A percentile compares a stretch with the other conserved stretches of the same genome.
These are phyloP conservation scores for Phtheirospermum japonicum DNA, from an alignment of 257 asterid species.

Conservation along the genomic window DNA sequence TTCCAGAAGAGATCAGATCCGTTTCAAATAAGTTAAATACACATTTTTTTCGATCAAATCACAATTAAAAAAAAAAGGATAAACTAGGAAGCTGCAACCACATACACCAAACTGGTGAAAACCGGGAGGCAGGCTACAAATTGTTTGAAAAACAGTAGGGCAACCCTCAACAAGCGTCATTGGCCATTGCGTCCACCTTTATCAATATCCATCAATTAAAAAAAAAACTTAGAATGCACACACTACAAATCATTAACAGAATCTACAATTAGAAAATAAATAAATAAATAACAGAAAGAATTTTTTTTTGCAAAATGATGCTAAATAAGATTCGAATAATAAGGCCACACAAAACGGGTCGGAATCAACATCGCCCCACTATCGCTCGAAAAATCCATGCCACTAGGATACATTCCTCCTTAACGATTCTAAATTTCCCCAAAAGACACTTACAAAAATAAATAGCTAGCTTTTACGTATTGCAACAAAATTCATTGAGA, in stretches of 20 bases:
- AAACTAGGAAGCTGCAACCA: constrained; percentile 17
- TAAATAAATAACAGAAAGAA: constrained; percentile 2
- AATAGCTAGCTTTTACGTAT: constrained; percentile 33
- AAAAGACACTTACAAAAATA: constrained; percentile 15
- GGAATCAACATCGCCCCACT: constrained; percentile 62
- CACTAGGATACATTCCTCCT: constrained; percentile 35
- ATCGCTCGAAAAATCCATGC: constrained; percentile 44
- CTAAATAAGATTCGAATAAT: not conserved
- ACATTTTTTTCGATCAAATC: constrained; percentile 1
- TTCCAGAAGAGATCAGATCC: constrained; percentile 10
- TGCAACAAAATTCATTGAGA: constrained; percentile 14
- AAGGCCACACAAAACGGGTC: constrained; percentile 76
- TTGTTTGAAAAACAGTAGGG: constrained; percentile 80
- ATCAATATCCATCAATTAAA: constrained; percentile 6
- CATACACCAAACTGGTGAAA: constrained; percentile 67
- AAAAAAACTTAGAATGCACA: constrained; percentile 15
- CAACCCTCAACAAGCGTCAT: constrained; percentile 95
- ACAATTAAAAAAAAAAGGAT: not conserved
- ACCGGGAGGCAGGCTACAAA: constrained; percentile 79
- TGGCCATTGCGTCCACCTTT: constrained; percentile 87
- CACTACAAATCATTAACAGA: not conserved
- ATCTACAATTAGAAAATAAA: too few species aligned
- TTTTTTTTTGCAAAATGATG: not conserved
- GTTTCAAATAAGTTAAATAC: not conserved
- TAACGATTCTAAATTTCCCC: constrained; percentile 22